phyloP scores from a whole-genome alignment of 2,329 filamentous ascomycete species.

The Berkeleyomyces basicola region DNA sequence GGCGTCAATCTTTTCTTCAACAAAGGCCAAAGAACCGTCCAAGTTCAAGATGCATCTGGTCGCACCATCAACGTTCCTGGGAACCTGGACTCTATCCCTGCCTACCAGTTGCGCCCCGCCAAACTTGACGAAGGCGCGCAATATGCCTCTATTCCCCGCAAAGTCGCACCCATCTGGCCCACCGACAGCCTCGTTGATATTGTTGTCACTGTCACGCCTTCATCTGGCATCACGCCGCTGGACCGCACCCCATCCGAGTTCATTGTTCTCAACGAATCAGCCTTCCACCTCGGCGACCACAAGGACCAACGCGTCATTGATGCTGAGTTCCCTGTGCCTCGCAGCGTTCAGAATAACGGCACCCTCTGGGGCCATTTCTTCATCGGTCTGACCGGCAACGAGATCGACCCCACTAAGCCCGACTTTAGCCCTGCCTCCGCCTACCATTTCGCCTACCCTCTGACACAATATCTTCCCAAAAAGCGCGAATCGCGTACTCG shows the following conservation, averaged over 20 bases:
- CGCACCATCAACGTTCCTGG: slow-evolving; percentile 35
- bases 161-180: slow-evolving; percentile 77
- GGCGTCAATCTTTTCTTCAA: slow-evolving; percentile 36
- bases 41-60: slow-evolving; percentile 34
- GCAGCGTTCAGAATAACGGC: slow-evolving; percentile 72
- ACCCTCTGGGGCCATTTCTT: slow-evolving; percentile 94
- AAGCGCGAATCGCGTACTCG: slow-evolving; percentile 81
- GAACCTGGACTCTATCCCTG: slow-evolving; percentile 41
- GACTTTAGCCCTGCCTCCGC: slow-evolving; percentile 61
- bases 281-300: slow-evolving; percentile 63
- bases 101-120: slow-evolving; percentile 48
- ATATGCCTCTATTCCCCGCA: slow-evolving; percentile 49
- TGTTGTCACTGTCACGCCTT: slow-evolving; percentile 66
- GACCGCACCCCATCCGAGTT: slow-evolving; percentile 47
- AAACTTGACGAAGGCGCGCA: slow-evolving; percentile 42
- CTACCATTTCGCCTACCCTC: slow-evolving; percentile 66
- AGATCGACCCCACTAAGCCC: slow-evolving; percentile 56
- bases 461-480: slow-evolving; percentile 81
- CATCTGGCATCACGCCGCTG: slow-evolving; percentile 51
- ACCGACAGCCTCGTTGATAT: slow-evolving; percentile 65
- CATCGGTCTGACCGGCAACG: slow-evolving; percentile 57
- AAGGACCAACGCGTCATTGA: slow-evolving; percentile 64
- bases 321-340: slow-evolving; percentile 61
- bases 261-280: slow-evolving; percentile 62
- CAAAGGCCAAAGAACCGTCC: slow-evolving; percentile 30